Conservation (phyloP, 257 asterid genomes). For the Gentiana macrophylla region DNA sequence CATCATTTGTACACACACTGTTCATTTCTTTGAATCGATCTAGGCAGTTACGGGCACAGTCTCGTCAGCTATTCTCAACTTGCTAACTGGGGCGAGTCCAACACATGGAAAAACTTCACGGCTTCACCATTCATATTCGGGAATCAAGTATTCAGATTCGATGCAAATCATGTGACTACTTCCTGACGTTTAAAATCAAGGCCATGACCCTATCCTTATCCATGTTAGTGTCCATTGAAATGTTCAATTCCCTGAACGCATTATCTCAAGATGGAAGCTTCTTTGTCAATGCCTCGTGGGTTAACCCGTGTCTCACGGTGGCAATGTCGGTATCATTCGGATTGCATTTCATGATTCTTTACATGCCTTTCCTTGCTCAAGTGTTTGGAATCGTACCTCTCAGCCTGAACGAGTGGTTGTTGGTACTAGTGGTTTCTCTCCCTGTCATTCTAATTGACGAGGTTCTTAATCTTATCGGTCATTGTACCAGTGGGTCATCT, state of each 20-base stretch:
- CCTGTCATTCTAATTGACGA: slow-evolving; percentile 88
- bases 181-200: slow-evolving; percentile 77
- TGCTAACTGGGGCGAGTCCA: slow-evolving; percentile 88
- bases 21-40: slow-evolving; percentile 90
- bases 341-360: slow-evolving; percentile 83
- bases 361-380: slow-evolving; percentile 88
- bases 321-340: slow-evolving; percentile 96
- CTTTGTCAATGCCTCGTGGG: slow-evolving; percentile 93
- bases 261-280: slow-evolving; percentile 98
- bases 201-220: slow-evolving; percentile 97
- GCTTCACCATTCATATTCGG: slow-evolving; percentile 90
- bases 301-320: slow-evolving; percentile 87
- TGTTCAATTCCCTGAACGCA: slow-evolving; percentile 94
- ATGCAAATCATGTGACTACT: slow-evolving; percentile 68
- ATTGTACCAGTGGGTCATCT: slow-evolving; percentile 48
- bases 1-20: slow-evolving; percentile 71
- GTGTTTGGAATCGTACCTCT: slow-evolving; percentile 86
- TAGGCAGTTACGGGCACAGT: slow-evolving; percentile 82
- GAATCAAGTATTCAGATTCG: slow-evolving; percentile 34
- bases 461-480: slow-evolving; percentile 77
- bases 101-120: slow-evolving; percentile 66
- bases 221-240: slow-evolving; percentile 87
- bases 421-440: slow-evolving; percentile 66
- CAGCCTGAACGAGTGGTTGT: slow-evolving; percentile 77
- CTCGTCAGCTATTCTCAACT: slow-evolving; percentile 83